Evolutionary conservation across 192 early-diverging fungal genomes (phyloP).

Genomic region (Lunasporangiospora selenospora): DNA sequence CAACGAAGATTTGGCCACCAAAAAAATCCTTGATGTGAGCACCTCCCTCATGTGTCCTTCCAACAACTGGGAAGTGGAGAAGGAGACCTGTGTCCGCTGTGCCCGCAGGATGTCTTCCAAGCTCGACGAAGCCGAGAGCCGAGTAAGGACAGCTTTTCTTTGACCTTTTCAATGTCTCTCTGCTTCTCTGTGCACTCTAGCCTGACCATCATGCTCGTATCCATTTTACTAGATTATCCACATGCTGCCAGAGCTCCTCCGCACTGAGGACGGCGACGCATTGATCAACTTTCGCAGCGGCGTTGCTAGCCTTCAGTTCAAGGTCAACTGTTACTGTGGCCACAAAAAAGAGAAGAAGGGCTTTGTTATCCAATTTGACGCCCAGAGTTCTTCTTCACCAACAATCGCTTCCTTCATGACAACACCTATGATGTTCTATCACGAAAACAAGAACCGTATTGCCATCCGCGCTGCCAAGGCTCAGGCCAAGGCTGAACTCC

Average conservation of each 20-base stretch:
- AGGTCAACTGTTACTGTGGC: conserved; percentile 43
- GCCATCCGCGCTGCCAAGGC: conserved; percentile 28
- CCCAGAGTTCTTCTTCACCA: conserved; percentile 14
- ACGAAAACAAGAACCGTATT: conserved; percentile 48
- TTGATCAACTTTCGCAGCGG: conserved; percentile 36
- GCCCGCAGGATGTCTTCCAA: conserved; percentile 44
- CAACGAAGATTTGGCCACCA: conserved; percentile 28
- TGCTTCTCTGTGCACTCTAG: not conserved
- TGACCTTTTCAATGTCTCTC: not conserved
- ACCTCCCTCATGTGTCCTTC: conserved; percentile 31
- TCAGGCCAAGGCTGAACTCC: conserved; percentile 31
- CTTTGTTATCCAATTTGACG: conserved; percentile 39
- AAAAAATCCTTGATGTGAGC: conserved; percentile 17
- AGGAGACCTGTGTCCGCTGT: conserved; percentile 36
- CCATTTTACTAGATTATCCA: conserved; percentile 25
- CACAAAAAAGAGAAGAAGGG: conserved; percentile 44
- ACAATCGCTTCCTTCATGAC: conserved; percentile 31
- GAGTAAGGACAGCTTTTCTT: conserved; percentile 31
- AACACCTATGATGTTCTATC: conserved; percentile 42
- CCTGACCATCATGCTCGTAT: not conserved
- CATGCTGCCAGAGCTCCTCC: conserved; percentile 30
- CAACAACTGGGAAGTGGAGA: conserved; percentile 30
- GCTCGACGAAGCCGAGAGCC: conserved; percentile 31
- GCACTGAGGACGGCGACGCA: conserved; percentile 32
- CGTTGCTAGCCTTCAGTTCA: conserved; percentile 43